Evolutionary conservation across 208 protist species (phyloP), one percentile per base, ranked within the genome.

Genomic region (Wallacemonas collosoma): DNA sequence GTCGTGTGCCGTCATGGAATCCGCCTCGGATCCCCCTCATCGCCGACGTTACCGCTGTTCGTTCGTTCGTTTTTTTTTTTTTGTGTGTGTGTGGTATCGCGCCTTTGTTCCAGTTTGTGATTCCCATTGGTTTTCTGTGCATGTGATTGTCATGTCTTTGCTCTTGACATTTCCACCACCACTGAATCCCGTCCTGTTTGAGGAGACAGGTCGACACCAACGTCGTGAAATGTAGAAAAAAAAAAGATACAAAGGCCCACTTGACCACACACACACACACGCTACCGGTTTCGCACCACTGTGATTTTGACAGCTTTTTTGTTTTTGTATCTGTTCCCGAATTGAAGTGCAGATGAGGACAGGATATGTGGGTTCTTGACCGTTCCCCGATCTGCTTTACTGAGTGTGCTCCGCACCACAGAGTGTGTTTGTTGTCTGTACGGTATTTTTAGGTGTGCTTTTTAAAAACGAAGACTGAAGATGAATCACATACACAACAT

Each of bases 31-130:
- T 26, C 0, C 26, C 26, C 26, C 26, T 26, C 26, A 26, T 26
- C 26, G 26, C 26, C 26, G 26, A 26, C 26, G 26, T 26, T 26
- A 26, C 26, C 26, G 26, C 26, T 26, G 26, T 26, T 26, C 26
- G 26, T 57, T 69, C 73, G 38, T 50, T 60, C 15, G 14, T 71
- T 26, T 65, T 63, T 71, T 61, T 8, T 58, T 58, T 64, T 72
- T 35, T 78, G 51, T 41, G 2, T 45, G 36, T 26, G 26, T 26
- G 26, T 26, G 26, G 26, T 26, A 26, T 26, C 26, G 26, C 26
- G 26, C 26, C 0, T 26, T 26, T 26, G 26, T 26, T 26, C 26
- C 26, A 26, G 26, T 26, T 0, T 26, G 26, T 26, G 26, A 26
- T 26, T 26, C 26, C 26, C 26, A 26, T 26, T 26, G 26, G 26